phyloP scores from a whole-genome alignment of 2,329 filamentous ascomycete genomes.

The Aspergillus pseudonomiae region DNA sequence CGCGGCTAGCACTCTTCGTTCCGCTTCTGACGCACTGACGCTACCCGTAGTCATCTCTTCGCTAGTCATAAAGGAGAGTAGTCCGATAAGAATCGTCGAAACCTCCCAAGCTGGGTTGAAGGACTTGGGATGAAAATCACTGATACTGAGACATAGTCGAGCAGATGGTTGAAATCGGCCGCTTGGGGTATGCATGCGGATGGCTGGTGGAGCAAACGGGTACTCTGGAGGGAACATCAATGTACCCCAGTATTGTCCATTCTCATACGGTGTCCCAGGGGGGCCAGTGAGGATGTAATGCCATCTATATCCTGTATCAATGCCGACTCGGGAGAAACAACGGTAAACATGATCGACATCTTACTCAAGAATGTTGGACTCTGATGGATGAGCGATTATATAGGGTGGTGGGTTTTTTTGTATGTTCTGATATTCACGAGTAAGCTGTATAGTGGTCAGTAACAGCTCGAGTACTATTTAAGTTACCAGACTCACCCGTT shows the following conservation, averaged over 20 bases:
- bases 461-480: background rate
- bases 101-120: constrained; percentile 99
- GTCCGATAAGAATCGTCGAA: constrained; percentile 89
- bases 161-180: constrained; percentile 94
- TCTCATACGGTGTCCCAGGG: constrained; percentile 88
- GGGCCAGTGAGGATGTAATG: constrained; percentile 95
- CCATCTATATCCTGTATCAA: constrained; percentile 61
- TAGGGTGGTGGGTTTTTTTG: constrained; percentile 81
- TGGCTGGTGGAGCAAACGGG: constrained; percentile 93
- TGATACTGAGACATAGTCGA: constrained; percentile 91
- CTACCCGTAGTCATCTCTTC: constrained; percentile 98
- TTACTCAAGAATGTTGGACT: constrained; percentile 87
- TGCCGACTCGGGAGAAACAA: background rate
- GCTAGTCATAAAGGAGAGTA: constrained; percentile 96
- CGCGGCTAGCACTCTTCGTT: constrained; percentile 76
- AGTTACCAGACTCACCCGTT: constrained; percentile 58
- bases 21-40: constrained; percentile 73
- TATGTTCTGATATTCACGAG: constrained; percentile 67
- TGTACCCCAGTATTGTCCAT: constrained; percentile 97
- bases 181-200: constrained; percentile 97
- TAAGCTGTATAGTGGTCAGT: constrained; percentile 49
- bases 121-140: constrained; percentile 94
- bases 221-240: constrained; percentile 95
- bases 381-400: constrained; percentile 85
- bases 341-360: constrained; percentile 32